These are phyloP conservation scores for Eimeria sp. DNA, from an alignment of 169 alveolate genomes.

Conservation along the genomic window DNA sequence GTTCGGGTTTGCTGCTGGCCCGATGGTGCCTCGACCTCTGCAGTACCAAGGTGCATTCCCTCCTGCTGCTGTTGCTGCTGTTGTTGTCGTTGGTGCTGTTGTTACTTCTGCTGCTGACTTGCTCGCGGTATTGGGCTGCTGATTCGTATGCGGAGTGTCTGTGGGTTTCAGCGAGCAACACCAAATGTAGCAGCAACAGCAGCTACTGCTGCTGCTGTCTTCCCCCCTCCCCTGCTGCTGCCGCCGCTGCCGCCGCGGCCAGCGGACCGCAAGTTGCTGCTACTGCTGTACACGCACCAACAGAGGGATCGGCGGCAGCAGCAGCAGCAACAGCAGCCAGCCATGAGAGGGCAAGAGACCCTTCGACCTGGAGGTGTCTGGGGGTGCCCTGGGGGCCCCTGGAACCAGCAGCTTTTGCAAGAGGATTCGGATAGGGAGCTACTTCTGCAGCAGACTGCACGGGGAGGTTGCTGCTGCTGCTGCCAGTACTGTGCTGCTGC, in stretches of 20 bases:
- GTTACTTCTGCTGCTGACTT: neutral
- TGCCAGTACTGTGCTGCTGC: slow-evolving; percentile 46
- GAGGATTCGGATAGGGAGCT: neutral
- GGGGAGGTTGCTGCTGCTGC: slow-evolving; percentile 8
- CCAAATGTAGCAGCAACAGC: too few species aligned
- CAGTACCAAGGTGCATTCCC: neutral
- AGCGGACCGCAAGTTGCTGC: slow-evolving; percentile 25
- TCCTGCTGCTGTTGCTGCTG: too few species aligned
- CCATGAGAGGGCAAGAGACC: neutral
- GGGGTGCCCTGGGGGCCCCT: neutral
- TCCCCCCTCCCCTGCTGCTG: slow-evolving; percentile 61
- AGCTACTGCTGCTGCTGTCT: neutral
- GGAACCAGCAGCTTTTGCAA: neutral
- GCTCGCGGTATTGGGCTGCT: neutral
- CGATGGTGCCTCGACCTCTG: slow-evolving; percentile 29
- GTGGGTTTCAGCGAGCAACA: neutral
- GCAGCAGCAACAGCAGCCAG: too few species aligned
- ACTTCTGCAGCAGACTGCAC: neutral
- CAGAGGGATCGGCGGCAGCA: too few species aligned
- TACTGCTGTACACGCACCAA: neutral
- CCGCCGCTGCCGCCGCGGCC: slow-evolving; percentile 63
- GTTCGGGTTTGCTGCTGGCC: slow-evolving; percentile 19
- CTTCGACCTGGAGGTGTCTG: neutral
- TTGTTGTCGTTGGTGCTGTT: neutral
- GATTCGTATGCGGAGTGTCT: neutral